Evolutionary conservation across 179 eudicot species (phyloP), one percentile per base, ranked within the genome.

Genomic region (Sideroxylon spinosum): DNA sequence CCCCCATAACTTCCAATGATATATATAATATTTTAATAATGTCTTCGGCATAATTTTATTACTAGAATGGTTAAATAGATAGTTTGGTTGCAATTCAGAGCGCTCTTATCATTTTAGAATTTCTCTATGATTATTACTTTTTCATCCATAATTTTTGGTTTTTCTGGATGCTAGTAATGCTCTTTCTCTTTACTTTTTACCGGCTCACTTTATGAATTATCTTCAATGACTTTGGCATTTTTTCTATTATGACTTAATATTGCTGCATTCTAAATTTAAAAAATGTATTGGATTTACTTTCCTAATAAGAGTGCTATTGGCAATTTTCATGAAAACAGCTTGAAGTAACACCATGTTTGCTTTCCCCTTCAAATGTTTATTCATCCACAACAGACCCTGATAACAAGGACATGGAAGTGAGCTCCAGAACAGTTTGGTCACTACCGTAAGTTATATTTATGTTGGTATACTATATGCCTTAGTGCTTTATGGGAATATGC

Each of bases 281-380:
- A 63, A 16, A 23, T 28, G 7, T 73, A 29, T 63, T 23, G 37
- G 71, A 65, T 56, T 44, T 13, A 17, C 20, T 20, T 49, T 55
- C 11, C 65, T 66, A 65, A 65, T 67, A 57, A 25, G 29, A 17
- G 19, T 80, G 68, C 68, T 32, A 76, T 37, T 62, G 61, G 44
- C 17, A 59, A 62, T 75, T 77, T 50, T 81, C 63, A 53, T 80
- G 82, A 70, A 55, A 85, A 74, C 92, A 94, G 98, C 89, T 94
- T 82, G 95, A 94, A 23, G 97, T 92, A 66, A 86, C 82, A 62
- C 98, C 98, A 14, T 94, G 90, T 87, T 86, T 94, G 88, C 95
- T 94, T 77, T 92, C 95, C 52, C 89, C 91, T 44, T 44, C 78
- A 59, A 82, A 64, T 37, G 78, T 67, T 53, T 71, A 62, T 76